phyloP scores from a whole-genome alignment of 306 rosid species.

The Albizia julibrissin region DNA sequence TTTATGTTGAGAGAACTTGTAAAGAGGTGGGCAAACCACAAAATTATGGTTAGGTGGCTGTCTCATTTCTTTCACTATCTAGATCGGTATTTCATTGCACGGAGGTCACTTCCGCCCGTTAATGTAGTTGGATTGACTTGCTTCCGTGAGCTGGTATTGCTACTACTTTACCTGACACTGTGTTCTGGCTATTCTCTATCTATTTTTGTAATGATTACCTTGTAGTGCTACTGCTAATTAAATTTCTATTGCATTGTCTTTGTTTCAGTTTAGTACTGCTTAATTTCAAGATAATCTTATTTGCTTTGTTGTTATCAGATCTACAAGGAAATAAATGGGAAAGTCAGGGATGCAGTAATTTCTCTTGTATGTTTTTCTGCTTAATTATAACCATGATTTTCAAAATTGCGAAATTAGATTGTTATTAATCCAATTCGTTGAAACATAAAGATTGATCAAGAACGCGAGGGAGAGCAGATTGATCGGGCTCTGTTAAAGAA shows the following conservation, averaged over 20 bases:
- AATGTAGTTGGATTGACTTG: constrained; percentile 73
- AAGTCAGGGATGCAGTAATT: constrained; percentile 87
- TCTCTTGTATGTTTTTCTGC: constrained; percentile 53
- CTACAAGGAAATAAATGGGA: constrained; percentile 67
- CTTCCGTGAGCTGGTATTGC: constrained; percentile 68
- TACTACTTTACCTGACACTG: constrained; percentile 6
- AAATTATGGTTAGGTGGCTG: constrained; percentile 71
- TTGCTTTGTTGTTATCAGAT: constrained; percentile 53
- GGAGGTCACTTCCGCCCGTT: constrained; percentile 58
- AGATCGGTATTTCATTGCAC: constrained; percentile 67
- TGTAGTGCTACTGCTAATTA: constrained; percentile 17
- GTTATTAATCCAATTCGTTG: constrained; percentile 17
- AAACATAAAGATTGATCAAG: constrained; percentile 72
- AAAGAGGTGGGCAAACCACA: constrained; percentile 76
- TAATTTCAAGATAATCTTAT: not conserved
- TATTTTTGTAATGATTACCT: not conserved
- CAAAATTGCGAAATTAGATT: constrained; percentile 5
- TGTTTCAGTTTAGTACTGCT: constrained; percentile 21
- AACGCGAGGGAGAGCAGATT: constrained; percentile 96
- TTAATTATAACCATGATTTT: not conserved
- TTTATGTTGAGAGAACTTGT: constrained; percentile 81
- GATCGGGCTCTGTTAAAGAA: constrained; percentile 79
- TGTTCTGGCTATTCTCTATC: constrained; percentile 2
- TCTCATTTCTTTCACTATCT: constrained; percentile 69
- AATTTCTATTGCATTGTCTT: not conserved